phyloP scores from a whole-genome alignment of 345 rosid genomes.

The Erodium maritimum region DNA sequence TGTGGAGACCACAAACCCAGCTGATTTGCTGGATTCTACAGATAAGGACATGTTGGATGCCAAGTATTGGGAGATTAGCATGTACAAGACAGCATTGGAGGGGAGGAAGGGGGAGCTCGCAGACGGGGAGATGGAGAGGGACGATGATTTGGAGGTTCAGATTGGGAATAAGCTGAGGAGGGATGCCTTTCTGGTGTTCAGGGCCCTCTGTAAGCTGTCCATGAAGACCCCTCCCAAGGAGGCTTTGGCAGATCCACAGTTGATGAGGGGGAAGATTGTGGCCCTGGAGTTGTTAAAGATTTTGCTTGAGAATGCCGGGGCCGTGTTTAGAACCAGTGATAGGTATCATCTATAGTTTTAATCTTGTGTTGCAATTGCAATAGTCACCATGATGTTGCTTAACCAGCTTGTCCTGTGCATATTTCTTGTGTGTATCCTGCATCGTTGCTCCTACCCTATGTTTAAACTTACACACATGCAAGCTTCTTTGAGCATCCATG shows the following conservation, averaged over 20 bases:
- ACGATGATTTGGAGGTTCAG: slow-evolving; percentile 91
- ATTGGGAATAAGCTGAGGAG: slow-evolving; percentile 97
- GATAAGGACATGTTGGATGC: slow-evolving; percentile 99
- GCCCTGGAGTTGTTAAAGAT: slow-evolving; percentile 96
- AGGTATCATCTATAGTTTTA: slow-evolving; percentile 35
- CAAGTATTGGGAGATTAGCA: slow-evolving; percentile 99
- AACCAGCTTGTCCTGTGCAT: too few species aligned
- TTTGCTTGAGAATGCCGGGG: slow-evolving; percentile 95
- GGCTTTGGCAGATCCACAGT: slow-evolving; percentile 71
- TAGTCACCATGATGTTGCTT: too few species aligned
- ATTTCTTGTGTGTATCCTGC: too few species aligned
- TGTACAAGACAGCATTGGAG: slow-evolving; percentile 96
- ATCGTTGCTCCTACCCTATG: too few species aligned
- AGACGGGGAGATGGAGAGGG: slow-evolving; percentile 82
- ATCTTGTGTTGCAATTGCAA: neutral
- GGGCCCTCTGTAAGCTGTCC: slow-evolving; percentile 97
- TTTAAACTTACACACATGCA: too few species aligned
- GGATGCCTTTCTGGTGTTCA: slow-evolving; percentile 96
- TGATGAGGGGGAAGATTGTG: slow-evolving; percentile 95
- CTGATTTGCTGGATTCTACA: slow-evolving; percentile 54
- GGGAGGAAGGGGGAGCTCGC: slow-evolving; percentile 97
- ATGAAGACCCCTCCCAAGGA: slow-evolving; percentile 99
- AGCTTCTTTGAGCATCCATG: too few species aligned
- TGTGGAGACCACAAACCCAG: slow-evolving; percentile 50
- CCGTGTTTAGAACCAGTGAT: slow-evolving; percentile 95